Evolutionary conservation across 2,329 filamentous ascomycete species (phyloP), one percentile per base, ranked within the genome.

Genomic region (Phialemoniopsis sp.): DNA sequence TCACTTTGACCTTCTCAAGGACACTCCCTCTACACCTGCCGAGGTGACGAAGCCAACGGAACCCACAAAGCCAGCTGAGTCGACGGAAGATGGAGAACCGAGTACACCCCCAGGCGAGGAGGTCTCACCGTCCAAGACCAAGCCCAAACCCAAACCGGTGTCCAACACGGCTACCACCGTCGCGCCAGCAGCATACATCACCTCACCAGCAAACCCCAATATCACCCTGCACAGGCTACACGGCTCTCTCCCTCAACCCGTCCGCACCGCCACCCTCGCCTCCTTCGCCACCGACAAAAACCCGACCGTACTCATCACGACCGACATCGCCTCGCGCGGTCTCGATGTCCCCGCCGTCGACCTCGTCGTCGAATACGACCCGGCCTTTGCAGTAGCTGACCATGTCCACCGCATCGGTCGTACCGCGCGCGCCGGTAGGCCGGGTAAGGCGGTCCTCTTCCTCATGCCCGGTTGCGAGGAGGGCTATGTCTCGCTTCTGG

Each of bases 331-430:
- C 12, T 93, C 93, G 15, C 88, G 93, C 56, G 7, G 93, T 67
- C 81, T 98, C 32, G 93, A 98, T 70, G 79, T 98, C 13, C 91
- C 91, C 1, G 91, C 93, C 37, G 88, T 98, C 37, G 93, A 98
- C 59, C 74, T 96, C 15, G 89, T 98, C 36, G 78, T 98, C 41
- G 93, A 98, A 60, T 97, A 95, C 58, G 93, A 98, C 57, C 90
- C 93, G 1, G 88, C 93, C 3, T 97, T 97, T 64, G 89, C 86
- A 57, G 82, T 89, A 17, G 87, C 90, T 44, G 93, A 98, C 60
- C 93, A 98, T 60, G 76, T 96, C 8, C 93, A 98, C 66, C 85
- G 93, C 40, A 88, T 97, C 40, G 93, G 93, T 39, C 86, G 93
- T 60, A 98, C 93, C 10, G 93, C 93, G 4, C 87, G 93, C 71